These are phyloP conservation scores for Lactifluus subvellereus DNA, from an alignment of 768 basidiomycete genomes.

Conservation along the genomic window DNA sequence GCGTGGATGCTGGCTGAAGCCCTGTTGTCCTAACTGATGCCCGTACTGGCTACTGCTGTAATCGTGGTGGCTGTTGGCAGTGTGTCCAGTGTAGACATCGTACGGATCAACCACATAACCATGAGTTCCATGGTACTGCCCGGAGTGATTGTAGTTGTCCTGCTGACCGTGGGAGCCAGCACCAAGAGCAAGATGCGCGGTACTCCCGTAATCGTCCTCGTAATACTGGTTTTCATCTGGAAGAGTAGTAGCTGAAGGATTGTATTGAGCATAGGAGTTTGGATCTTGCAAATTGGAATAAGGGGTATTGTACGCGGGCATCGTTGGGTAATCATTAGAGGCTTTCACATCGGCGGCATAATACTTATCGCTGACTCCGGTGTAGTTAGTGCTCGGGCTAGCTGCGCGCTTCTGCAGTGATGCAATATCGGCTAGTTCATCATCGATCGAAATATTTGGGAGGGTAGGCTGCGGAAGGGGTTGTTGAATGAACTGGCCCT, in stretches of 20 bases:
- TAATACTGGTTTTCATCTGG: slow-evolving; percentile 48
- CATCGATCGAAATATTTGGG: slow-evolving; percentile 84
- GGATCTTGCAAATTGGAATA: slow-evolving; percentile 51
- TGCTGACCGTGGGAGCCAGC: slow-evolving; percentile 57
- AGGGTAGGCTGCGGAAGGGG: slow-evolving; percentile 91
- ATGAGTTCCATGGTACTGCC: not conserved
- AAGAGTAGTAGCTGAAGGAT: slow-evolving; percentile 52
- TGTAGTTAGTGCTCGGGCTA: slow-evolving; percentile 46
- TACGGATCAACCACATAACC: slow-evolving; percentile 40
- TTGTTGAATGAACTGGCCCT: slow-evolving; percentile 74
- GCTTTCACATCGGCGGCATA: slow-evolving; percentile 47
- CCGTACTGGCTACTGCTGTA: not conserved
- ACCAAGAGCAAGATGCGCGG: slow-evolving; percentile 48
- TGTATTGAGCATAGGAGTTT: slow-evolving; percentile 50
- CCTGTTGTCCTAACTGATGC: slow-evolving; percentile 1
- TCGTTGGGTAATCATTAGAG: slow-evolving; percentile 52
- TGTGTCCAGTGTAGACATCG: slow-evolving; percentile 40
- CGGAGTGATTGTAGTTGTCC: slow-evolving; percentile 1
- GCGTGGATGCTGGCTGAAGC: slow-evolving; percentile 4
- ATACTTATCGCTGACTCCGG: slow-evolving; percentile 39
- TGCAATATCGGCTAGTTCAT: slow-evolving; percentile 54
- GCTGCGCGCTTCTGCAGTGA: slow-evolving; percentile 54
- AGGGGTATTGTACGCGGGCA: slow-evolving; percentile 69
- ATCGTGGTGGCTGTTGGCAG: slow-evolving; percentile 1
- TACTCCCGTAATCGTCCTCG: slow-evolving; percentile 68